A percentile compares a stretch with the other conserved stretches of the same genome.
Evolutionary conservation across 1,284 basidiomycete species (phyloP).

Genomic region (Ganoderma lingzhi): DNA sequence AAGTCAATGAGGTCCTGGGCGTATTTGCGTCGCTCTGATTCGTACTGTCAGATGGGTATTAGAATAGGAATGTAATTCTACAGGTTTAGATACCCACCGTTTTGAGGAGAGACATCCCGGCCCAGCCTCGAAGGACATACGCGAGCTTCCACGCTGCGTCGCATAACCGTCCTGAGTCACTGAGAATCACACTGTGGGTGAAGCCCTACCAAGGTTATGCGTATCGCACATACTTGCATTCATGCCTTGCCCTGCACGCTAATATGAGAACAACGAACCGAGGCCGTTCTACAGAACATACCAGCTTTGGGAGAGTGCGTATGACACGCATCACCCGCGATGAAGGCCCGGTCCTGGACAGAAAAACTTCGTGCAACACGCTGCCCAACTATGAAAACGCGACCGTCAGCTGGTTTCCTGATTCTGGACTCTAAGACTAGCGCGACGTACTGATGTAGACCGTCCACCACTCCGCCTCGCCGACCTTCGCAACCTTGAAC

Average conservation of each 20-base stretch:
- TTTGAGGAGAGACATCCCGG: conserved; percentile 68
- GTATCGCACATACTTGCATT: conserved; percentile 86
- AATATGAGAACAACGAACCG: background rate
- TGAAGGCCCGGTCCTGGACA: conserved; percentile 76
- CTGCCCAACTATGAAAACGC: conserved; percentile 65
- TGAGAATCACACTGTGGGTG: no score
- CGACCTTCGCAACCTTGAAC: conserved; percentile 65
- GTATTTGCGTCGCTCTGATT: conserved; percentile 69
- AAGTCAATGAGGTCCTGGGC: conserved; percentile 85
- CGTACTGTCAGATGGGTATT: conserved; percentile 66
- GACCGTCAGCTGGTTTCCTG: background rate
- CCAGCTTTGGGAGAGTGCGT: conserved; percentile 82
- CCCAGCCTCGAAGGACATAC: conserved; percentile 77
- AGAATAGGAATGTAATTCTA: background rate
- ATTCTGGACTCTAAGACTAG: background rate
- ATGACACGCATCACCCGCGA: conserved; percentile 84
- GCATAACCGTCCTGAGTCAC: background rate
- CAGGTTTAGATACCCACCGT: conserved; percentile 59
- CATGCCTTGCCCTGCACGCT: conserved; percentile 65
- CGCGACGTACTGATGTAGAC: conserved; percentile 64
- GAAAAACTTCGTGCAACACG: conserved; percentile 78
- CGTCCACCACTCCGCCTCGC: conserved; percentile 81
- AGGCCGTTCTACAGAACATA: conserved; percentile 14
- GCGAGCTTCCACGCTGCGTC: conserved; percentile 76
- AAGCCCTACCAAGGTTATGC: conserved; percentile 71